A percentile compares a stretch with the other conserved stretches of the same genome.
Evolutionary conservation across 2,329 filamentous ascomycete species (phyloP).

Genomic region (Beauveria caledonica): DNA sequence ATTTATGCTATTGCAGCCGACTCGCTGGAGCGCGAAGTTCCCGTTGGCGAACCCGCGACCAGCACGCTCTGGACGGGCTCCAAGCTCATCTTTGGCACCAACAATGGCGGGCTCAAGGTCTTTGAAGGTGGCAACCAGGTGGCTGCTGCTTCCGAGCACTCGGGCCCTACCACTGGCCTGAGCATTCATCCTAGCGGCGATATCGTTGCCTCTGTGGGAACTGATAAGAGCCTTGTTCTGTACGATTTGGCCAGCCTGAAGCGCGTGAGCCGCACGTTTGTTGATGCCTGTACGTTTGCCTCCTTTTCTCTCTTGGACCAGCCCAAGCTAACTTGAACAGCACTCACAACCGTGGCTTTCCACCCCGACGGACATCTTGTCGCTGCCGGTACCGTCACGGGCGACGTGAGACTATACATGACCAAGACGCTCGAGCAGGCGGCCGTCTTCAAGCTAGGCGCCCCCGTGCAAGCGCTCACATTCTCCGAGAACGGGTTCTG

Average conservation of each 20-base stretch:
- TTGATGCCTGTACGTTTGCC: conserved; percentile 60
- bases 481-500: conserved; percentile 98
- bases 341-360: conserved; percentile 71
- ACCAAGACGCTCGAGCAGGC: conserved; percentile 70
- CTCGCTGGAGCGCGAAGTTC: conserved; percentile 57
- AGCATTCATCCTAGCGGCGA: conserved; percentile 75
- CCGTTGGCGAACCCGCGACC: conserved; percentile 61
- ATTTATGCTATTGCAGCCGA: conserved; percentile 67
- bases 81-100: conserved; percentile 64
- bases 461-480: conserved; percentile 64
- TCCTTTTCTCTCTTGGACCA: neutral
- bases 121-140: conserved; percentile 64
- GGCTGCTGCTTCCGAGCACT: conserved; percentile 69
- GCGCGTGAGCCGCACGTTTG: conserved; percentile 70
- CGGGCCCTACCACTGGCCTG: conserved; percentile 69
- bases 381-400: conserved; percentile 70
- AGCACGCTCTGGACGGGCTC: conserved; percentile 55
- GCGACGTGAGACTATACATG: conserved; percentile 83
- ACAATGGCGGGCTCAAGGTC: conserved; percentile 71
- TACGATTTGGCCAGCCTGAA: conserved; percentile 67
- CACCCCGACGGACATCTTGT: conserved; percentile 96
- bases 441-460: conserved; percentile 61
- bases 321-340: conserved; percentile 33
- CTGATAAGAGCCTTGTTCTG: conserved; percentile 86
- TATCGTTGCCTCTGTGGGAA: conserved; percentile 77